Evolutionary conservation across 768 basidiomycete genomes (phyloP).

Genomic region (Amanita molliuscula): DNA sequence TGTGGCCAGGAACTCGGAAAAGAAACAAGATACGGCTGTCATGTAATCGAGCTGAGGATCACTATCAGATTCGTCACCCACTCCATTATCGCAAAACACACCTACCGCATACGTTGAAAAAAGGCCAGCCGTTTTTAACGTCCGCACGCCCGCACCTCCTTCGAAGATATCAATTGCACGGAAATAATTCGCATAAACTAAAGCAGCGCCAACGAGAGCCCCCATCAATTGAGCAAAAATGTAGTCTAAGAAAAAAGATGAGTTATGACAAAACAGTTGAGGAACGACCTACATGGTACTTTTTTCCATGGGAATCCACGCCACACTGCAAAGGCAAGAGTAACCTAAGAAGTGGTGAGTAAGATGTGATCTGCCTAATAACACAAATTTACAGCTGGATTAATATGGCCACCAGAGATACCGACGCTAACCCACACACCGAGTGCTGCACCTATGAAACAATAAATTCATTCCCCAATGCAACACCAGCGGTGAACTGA

Average conservation of each 20-base stretch:
- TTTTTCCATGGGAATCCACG: slow-evolving; percentile 65
- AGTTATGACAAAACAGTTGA: neutral
- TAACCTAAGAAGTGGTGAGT: slow-evolving; percentile 29
- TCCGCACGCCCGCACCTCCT: slow-evolving; percentile 42
- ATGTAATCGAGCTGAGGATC: slow-evolving; percentile 19
- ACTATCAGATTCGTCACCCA: neutral
- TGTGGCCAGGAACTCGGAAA: slow-evolving; percentile 45
- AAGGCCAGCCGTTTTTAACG: slow-evolving; percentile 42
- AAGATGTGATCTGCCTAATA: slow-evolving; percentile 3
- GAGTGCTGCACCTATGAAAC: slow-evolving; percentile 26
- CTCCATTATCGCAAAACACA: slow-evolving; percentile 2
- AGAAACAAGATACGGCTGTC: slow-evolving; percentile 30
- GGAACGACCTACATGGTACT: slow-evolving; percentile 33
- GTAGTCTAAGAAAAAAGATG: slow-evolving; percentile 22
- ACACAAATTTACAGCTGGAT: slow-evolving; percentile 24
- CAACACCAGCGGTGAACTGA: slow-evolving; percentile 8
- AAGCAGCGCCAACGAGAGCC: slow-evolving; percentile 45
- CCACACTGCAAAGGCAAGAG: slow-evolving; percentile 50
- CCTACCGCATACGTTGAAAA: slow-evolving; percentile 55
- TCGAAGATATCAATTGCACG: slow-evolving; percentile 58
- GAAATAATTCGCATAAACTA: slow-evolving; percentile 58
- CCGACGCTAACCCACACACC: slow-evolving; percentile 40
- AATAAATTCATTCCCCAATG: neutral
- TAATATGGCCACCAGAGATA: slow-evolving; percentile 40
- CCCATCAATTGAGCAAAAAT: slow-evolving; percentile 56